Evolutionary conservation across 768 basidiomycete species (phyloP).

Genomic region (Phaeolepiota aurea): DNA sequence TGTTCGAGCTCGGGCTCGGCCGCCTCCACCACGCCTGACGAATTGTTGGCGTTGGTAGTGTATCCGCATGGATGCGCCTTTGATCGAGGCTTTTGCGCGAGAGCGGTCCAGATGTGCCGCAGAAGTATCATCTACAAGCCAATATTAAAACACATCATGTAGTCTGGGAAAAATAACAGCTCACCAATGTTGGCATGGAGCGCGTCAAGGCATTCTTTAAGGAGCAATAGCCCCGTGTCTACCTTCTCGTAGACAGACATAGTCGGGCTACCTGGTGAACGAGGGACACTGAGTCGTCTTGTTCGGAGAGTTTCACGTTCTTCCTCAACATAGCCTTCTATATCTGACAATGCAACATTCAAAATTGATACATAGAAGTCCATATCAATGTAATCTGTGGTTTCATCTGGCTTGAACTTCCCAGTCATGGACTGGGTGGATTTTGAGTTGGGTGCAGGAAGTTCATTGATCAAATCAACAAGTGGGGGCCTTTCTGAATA

Average conservation of each 20-base stretch:
- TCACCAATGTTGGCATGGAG: slow-evolving; percentile 57
- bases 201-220: slow-evolving; percentile 38
- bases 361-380: slow-evolving; percentile 47
- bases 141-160: not conserved
- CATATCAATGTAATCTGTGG: slow-evolving; percentile 57
- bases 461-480: slow-evolving; percentile 22
- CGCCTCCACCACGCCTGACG: slow-evolving; percentile 10
- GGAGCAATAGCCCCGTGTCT: slow-evolving; percentile 36
- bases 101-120: slow-evolving; percentile 73
- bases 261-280: slow-evolving; percentile 9
- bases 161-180: slow-evolving; percentile 13
- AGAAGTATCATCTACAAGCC: slow-evolving; percentile 36
- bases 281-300: slow-evolving; percentile 7
- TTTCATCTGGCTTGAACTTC: slow-evolving; percentile 45
- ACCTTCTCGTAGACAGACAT: slow-evolving; percentile 19
- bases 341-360: slow-evolving; percentile 47
- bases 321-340: slow-evolving; percentile 45
- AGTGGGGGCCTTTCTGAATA: slow-evolving; percentile 44
- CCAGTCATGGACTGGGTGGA: slow-evolving; percentile 18
- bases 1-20: slow-evolving; percentile 1
- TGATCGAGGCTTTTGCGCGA: slow-evolving; percentile 59
- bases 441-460: slow-evolving; percentile 24
- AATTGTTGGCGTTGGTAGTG: slow-evolving; percentile 42
- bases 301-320: slow-evolving; percentile 24
- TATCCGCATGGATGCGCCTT: slow-evolving; percentile 55